Evolutionary conservation across 129 eudicot genomes (phyloP).

Genomic region (Solidago caesia): DNA sequence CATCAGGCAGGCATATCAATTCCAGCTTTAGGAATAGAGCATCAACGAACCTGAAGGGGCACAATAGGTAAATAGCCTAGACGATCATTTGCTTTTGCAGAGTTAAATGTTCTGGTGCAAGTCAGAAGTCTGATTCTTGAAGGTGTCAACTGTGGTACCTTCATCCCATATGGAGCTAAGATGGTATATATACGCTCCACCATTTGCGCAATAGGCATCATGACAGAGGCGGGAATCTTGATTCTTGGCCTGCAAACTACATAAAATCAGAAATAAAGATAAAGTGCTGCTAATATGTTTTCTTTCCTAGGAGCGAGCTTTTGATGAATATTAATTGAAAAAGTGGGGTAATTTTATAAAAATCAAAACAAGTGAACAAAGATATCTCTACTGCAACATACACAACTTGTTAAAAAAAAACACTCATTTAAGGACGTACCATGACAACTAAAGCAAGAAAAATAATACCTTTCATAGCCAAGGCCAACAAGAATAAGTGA

Average conservation of each 20-base stretch:
- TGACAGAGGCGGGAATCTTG: conserved; percentile 68
- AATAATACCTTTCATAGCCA: conserved; percentile 86
- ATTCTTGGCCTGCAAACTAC: conserved; percentile 92
- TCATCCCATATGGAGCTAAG: conserved; percentile 86
- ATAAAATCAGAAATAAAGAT: conserved; percentile 58
- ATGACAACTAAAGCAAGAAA: conserved; percentile 21
- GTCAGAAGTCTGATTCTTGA: conserved; percentile 89
- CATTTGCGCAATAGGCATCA: conserved; percentile 91
- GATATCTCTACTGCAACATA: not conserved
- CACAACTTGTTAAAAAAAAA: not conserved
- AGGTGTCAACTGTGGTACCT: conserved; percentile 94
- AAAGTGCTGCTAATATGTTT: conserved; percentile 25
- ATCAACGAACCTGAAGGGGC: conserved; percentile 64
- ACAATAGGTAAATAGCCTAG: conserved; percentile 93
- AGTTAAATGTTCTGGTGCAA: conserved; percentile 72
- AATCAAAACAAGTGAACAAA: not conserved
- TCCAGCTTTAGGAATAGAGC: conserved; percentile 11
- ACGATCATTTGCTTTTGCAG: conserved; percentile 87
- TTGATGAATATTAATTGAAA: not conserved
- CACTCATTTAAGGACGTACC: not conserved
- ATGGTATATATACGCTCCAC: conserved; percentile 68
- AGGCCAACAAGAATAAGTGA: conserved; percentile 87
- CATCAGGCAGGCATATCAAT: conserved; percentile 11
- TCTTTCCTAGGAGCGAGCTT: not conserved
- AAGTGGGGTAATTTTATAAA: not conserved